Evolutionary conservation across 2,329 filamentous ascomycete species (phyloP).

Genomic region (Xylariales sp.): DNA sequence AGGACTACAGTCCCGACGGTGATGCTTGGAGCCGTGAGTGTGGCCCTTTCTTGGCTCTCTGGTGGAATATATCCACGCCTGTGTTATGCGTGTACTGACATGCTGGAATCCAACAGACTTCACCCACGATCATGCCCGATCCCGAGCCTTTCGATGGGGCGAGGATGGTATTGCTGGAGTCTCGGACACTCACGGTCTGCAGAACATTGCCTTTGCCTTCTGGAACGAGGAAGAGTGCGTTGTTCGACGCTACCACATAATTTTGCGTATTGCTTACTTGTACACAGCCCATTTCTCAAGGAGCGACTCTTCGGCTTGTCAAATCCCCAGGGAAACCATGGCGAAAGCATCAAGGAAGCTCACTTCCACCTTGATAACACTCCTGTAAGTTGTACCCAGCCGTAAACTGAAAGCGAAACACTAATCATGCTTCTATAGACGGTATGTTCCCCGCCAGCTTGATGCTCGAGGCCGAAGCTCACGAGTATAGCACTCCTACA

Average conservation of each 20-base stretch:
- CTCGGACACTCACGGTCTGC: conserved; percentile 80
- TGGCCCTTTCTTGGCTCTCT: conserved; percentile 5
- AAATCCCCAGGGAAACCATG: conserved; percentile 95
- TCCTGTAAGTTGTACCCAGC: conserved; percentile 44
- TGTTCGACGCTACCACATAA: background rate
- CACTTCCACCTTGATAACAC: conserved; percentile 97
- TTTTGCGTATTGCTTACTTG: conserved; percentile 31
- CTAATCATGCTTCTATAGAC: conserved; percentile 33
- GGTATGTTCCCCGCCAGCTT: conserved; percentile 28
- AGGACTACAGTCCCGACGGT: conserved; percentile 86
- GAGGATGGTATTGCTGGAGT: conserved; percentile 97
- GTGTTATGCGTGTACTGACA: conserved; percentile 20
- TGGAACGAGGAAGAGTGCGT: conserved; percentile 93
- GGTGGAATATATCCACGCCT: conserved; percentile 11
- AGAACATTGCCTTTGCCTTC: conserved; percentile 93
- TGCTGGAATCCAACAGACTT: conserved; percentile 60
- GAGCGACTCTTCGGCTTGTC: conserved; percentile 92
- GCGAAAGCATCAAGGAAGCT: conserved; percentile 93
- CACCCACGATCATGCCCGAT: conserved; percentile 85
- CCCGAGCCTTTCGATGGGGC: conserved; percentile 88
- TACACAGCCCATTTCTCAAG: conserved; percentile 76
- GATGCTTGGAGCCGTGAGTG: conserved; percentile 92
- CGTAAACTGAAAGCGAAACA: conserved; percentile 12
- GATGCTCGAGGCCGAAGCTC: conserved; percentile 10
- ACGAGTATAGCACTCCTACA: conserved; percentile 77